Base-by-base conservation (phyloP, 805 yeast genomes). In the Candida insectorum region DNA sequence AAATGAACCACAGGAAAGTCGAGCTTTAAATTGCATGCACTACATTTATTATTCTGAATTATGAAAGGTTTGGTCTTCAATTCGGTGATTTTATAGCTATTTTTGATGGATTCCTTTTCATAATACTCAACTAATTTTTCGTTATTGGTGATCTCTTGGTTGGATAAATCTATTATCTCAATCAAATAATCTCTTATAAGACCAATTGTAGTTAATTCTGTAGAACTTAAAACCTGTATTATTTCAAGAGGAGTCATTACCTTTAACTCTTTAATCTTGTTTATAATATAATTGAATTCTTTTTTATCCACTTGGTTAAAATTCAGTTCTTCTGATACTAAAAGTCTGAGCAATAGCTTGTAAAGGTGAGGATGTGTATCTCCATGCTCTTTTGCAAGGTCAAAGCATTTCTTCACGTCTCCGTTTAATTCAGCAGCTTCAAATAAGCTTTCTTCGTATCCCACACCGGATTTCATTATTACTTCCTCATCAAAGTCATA, bases 1-100 rank as follows among this genome's bases (percentile, higher is more conserved):
- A 91, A 93, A 48, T 85, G 94, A 1, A 85, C 75, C 2, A 81
- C 72, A 0, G 97, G 97, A 26, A 80, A 68, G 38, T 85, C 94
- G 14, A 91, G 59, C 9, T 74, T 69, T 26, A 71, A 62, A 7
- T 73, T 65, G 52, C 96, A 89, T 12, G 76, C 68, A 10, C 76
- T 62, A 50, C 96, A 89, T 23, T 65, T 66, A 17, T 78, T 69
- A 41, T 76, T 74, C 46, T 81, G 86, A 3, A 81, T 60, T 4
- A 80, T 71, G 44, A 58, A 70, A 6, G 73, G 79, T 45, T 62
- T 52, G 34, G 51, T 30, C 10, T 64, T 50, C 26, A 85, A 52
- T 17, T 71, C 74, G 0, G 71, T 59, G n/a, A 89, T 63, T 34
- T 75, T 73, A 10, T 54, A 54, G 24, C 71, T 61, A 49, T 79